Conservation (phyloP, 1,284 basidiomycete species). For the Boletellus dicymbophilus region DNA sequence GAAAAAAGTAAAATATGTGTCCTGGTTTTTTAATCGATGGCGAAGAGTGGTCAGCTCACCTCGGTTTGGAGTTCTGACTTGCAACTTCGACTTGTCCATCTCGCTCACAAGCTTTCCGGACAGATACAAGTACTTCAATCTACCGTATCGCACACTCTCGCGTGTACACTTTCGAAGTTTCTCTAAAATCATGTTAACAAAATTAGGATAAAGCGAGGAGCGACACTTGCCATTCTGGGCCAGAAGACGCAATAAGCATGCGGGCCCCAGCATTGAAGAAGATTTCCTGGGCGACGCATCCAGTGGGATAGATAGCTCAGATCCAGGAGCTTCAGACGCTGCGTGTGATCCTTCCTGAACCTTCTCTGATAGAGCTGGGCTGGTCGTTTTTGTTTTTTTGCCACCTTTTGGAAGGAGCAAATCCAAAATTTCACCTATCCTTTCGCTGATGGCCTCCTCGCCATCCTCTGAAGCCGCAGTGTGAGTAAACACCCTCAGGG, state of each 20-base stretch:
- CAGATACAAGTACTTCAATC: constrained; percentile 20
- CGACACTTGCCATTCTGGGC: constrained; percentile 6
- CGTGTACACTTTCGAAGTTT: constrained; percentile 1
- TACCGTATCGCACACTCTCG: constrained; percentile 10
- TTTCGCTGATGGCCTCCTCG: neutral
- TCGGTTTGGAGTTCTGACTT: constrained; percentile 20
- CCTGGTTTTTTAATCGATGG: neutral
- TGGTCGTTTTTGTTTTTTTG: neutral
- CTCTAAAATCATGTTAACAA: too few species aligned
- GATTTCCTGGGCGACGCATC: neutral
- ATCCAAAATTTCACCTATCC: neutral
- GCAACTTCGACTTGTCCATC: constrained; percentile 16
- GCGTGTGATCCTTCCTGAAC: neutral
- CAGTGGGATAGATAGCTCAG: neutral
- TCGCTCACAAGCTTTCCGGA: constrained; percentile 18
- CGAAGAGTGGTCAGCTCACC: constrained; percentile 4
- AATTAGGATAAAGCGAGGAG: too few species aligned
- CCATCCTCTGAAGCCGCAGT: constrained; percentile 6
- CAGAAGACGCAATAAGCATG: constrained; percentile 12
- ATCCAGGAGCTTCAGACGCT: neutral
- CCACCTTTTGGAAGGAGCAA: constrained; percentile 7
- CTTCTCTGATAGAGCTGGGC: neutral
- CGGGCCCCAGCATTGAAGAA: constrained; percentile 17
- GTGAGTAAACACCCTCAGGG: neutral
- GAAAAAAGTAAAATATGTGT: too few species aligned